Percentiles rank a stretch among this genome's conserved stretches.
phyloP scores from a whole-genome alignment of 139 green algal species.

The Closterium sp. region DNA sequence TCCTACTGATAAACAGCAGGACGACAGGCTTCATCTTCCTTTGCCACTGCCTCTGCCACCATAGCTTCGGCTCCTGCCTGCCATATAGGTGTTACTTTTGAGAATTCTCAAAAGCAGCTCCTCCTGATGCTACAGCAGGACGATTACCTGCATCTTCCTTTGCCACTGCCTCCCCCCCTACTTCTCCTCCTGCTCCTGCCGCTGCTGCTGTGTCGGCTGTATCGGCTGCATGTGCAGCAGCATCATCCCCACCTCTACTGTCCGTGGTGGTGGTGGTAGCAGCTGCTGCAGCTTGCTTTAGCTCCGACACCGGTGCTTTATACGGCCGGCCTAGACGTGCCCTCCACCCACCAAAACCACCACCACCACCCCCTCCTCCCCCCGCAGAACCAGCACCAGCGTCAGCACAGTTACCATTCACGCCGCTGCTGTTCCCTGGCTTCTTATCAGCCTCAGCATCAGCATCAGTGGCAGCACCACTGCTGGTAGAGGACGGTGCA shows the following conservation, averaged over 20 bases:
- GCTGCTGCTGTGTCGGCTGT: neutral
- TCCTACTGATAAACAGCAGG: too few species aligned
- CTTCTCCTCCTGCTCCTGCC: neutral
- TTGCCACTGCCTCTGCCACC: neutral
- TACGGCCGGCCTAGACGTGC: neutral
- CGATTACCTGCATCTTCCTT: neutral
- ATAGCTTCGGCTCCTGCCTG: neutral
- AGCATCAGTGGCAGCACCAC: neutral
- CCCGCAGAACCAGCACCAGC: neutral
- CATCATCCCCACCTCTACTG: neutral
- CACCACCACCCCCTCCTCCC: neutral
- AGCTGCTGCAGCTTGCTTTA: neutral
- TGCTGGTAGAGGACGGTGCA: neutral
- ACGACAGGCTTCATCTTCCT: neutral
- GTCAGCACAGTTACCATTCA: neutral
- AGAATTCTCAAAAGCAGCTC: too few species aligned
- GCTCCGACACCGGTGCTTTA: neutral
- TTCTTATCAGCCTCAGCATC: neutral
- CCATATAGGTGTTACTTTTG: too few species aligned
- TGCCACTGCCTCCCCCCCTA: neutral
- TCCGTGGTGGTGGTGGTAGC: neutral
- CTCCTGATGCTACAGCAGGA: too few species aligned
- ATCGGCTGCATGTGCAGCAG: neutral
- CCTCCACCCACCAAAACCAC: neutral
- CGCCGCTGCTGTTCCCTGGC: neutral